Base-by-base conservation (phyloP, 805 yeast genomes). In the Saccharomyces eubayanus region DNA sequence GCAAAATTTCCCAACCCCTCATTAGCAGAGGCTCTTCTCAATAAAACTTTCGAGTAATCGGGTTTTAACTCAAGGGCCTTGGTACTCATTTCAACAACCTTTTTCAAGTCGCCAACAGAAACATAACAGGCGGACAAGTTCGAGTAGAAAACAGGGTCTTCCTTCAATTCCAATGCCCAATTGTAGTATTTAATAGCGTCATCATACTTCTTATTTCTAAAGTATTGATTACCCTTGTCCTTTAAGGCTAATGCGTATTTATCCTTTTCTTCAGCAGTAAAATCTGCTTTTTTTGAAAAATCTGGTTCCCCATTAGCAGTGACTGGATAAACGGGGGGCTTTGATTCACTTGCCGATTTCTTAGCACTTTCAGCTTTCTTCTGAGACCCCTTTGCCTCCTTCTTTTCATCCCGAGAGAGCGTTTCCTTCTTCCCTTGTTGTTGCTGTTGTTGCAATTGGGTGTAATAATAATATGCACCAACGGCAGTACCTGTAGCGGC, bases 91-190 rank as follows among this genome's bases (percentile, higher is more conserved):
- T 83, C 87, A 58, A 94, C 79, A 48, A 91, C 96, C 68, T 89
- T 85, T 62, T 88, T 89, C 68, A 82, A 83, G 57, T 90, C 81
- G 59, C 83, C 81, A 60, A 88, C 75, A 8, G 95, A 89, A 51
- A 91, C 87, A 73, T 87, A 87, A 73, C 97, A 92, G 16, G 99
- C 99, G 29, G 98, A 90, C 73, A 97, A 84, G 77, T 94, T 94
- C 57, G 97, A 89, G 74, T 85, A 92, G 74, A 80, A 94, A 36
- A 91, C 87, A 5, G 97, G 90, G 71, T 94, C 97, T 61, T 77
- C 72, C 67, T 85, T 85, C 66, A 89, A 77, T 52, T 76, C 68
- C 61, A 94, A 76, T 10, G 99, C 98, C 54, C 80, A 81, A 46
- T 88, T 70, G 75, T 94, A 94, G 70, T 78, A 85, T 47, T 79